Base-by-base conservation (phyloP, 441 rosid genomes). In the Biscutella auriculata region DNA sequence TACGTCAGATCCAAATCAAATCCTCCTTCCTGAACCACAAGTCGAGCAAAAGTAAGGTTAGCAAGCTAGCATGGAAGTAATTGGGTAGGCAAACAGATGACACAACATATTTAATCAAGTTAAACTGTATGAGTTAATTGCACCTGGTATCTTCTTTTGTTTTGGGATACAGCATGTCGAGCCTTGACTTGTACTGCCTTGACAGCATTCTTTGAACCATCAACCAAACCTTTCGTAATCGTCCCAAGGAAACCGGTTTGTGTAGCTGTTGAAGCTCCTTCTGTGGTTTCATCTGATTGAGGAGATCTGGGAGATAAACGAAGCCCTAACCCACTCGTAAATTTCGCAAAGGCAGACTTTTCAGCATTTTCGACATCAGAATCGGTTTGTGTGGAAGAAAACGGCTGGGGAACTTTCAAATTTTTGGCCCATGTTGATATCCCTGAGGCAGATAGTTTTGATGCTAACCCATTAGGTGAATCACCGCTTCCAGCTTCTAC, bases 171-270 rank as follows among this genome's bases (percentile, higher is more conserved):
- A 65, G 80, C 96, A 69, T 93, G 99, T 5, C 99, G 78, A 62
- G 99, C 99, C 84, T 82, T 93, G 67, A 87, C 95, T 72, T 89
- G 97, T 10, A 93, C 96, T 12, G 96, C 99, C 80, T 87, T 93
- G 52, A 89, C 99, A 23, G 99, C 97, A 77, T 74, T 87, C 77
- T 82, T 89, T 13, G 97, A 93, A 13, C 95, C 79, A 76, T 93
- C 95, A 16, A 93, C 95, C 63, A 93, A 75, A 10, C 97, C 96
- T 69, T 83, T 89, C 0, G 95, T 83, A 61, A 93, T 72, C 17
- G 96, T 70, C 49, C 88, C 99, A 67, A 93, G 27, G 23, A 89
- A 77, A 72, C 97, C 82, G 16, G 96, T 37, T 62, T 80, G 90
- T 8, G 78, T 23, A 46, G 74, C 39, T 53, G 76, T 44, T 19